These are phyloP conservation scores for Naganishia vaughanmartiniae DNA, from an alignment of 768 basidiomycete genomes.

Conservation along the genomic window DNA sequence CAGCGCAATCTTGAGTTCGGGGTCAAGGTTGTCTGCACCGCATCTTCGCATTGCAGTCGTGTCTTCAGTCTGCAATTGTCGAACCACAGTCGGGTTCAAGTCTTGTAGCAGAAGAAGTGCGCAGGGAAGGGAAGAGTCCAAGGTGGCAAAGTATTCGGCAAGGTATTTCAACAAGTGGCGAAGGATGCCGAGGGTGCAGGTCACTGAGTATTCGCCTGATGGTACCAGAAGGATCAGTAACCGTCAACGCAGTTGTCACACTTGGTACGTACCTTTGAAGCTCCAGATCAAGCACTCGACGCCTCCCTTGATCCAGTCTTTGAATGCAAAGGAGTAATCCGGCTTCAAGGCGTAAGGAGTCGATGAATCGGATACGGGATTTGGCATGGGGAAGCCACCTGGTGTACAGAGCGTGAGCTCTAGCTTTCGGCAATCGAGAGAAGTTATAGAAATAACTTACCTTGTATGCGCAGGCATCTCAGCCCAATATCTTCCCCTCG, in stretches of 20 bases:
- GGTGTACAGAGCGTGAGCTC: not conserved
- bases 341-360: slow-evolving; percentile 15
- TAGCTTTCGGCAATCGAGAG: not conserved
- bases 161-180: slow-evolving; percentile 27
- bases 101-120: slow-evolving; percentile 18
- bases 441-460: not conserved
- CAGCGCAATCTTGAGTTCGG: not conserved
- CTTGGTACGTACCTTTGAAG: slow-evolving; percentile 17
- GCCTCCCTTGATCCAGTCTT: slow-evolving; percentile 26
- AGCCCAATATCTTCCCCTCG: slow-evolving; percentile 24
- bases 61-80: not conserved
- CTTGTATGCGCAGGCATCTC: slow-evolving; percentile 23
- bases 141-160: slow-evolving; percentile 11
- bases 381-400: slow-evolving; percentile 28
- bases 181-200: slow-evolving; percentile 15
- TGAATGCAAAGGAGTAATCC: slow-evolving; percentile 30
- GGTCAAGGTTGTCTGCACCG: slow-evolving; percentile 12
- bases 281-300: slow-evolving; percentile 29
- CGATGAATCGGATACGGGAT: slow-evolving; percentile 7
- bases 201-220: slow-evolving; percentile 23
- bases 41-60: slow-evolving; percentile 11
- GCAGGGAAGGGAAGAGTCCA: not conserved
- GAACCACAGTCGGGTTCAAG: slow-evolving; percentile 13
- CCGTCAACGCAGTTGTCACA: not conserved
- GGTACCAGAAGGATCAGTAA: not conserved